Evolutionary conservation across 2,329 filamentous ascomycete species (phyloP), one percentile per base, ranked within the genome.

Genomic region (Fusarium nisikadoi): DNA sequence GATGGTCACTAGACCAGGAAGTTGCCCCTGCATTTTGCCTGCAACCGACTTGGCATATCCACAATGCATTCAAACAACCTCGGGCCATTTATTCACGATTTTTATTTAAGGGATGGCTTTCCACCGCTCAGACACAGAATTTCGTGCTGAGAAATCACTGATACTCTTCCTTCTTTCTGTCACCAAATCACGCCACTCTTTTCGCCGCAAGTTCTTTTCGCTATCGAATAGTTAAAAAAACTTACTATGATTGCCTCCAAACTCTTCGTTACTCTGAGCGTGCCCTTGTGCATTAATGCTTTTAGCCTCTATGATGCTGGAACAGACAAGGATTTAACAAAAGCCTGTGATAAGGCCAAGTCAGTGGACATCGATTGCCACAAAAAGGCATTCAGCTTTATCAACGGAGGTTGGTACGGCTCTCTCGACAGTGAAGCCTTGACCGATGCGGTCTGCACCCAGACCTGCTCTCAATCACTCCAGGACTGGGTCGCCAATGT

Each of bases 401-500:
- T 36, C 6, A 23, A 27, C 5, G 62, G 46, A 14, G 59, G 47
- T 1, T 65, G 59, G 59, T 31, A 64, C n/a, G 39, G 46, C 2
- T 35, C 39, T 0, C 39, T 65, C 2, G 41, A 36, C 7, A 61
- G 20, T 16, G 59, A 56, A 25, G 16, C n/a, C 3, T 35, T 35
- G n/a, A 65, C 62, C 3, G 47, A 64, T 33, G 12, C 29, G 3
- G 53, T 65, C 3, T 65, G 59, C 27, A 53, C 35, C 20, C 19
- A 47, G 5, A 19, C 31, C 5, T 65, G 59, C n/a, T 36, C 47
- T 10, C 23, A 36, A 16, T 65, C 62, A 4, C 59, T 64, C 16
- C 41, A 55, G 10, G 14, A 23, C 42, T 64, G 41, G 41, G 5
- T 17, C 4, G 0, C 42, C 4, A 17, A 29, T 23, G 16, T 65